Evolutionary conservation across 768 basidiomycete genomes (phyloP), one percentile per base, ranked within the genome.

Genomic region (Phlebiopsis gigantea): DNA sequence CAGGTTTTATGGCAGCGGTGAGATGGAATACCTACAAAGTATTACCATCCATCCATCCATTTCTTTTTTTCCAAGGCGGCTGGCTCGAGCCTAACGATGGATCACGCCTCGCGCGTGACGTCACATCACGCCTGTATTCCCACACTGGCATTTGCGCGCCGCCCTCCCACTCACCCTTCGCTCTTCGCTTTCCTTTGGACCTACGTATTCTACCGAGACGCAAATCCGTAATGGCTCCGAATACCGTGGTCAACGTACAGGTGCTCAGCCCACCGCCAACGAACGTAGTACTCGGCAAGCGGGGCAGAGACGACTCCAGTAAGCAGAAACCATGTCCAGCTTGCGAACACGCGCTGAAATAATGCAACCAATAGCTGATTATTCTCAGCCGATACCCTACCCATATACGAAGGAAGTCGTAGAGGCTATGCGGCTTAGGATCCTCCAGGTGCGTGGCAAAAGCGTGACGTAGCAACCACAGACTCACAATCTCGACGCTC

Each of bases 351-450:
- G 8, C 25, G 50, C 50, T 51, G 50, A 48, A 15, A 26, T n/a
- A n/a, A 17, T 6, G 29, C 50, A 22, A 41, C 39, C 28, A 28
- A 29, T 30, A 39, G 46, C 45, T 14, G 54, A 59, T 29, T 39
- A 55, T 8, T 51, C 58, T 9, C 54, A 59, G 42, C 58, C 53
- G 7, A 30, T 59, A 21, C 58, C 48, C 15, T 49, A 49, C 28
- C 58, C 58, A 1, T 24, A 45, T 7, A 26, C 58, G 15, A 34
- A 47, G 46, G 58, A 54, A 26, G 53, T 55, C 17, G 53, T 59
- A 4, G 58, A 59, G 43, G 53, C 58, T 14, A 50, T 59, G 58
- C 29, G 58, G 26, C 47, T 48, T n/a, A 21, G 58, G n/a, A 50
- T 59, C 22, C 42, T 59, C 6, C 53, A 55, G 53, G 58, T 59